Percentiles rank a stretch among this genome's conserved stretches.
phyloP scores from a whole-genome alignment of 83 land plant species.

The Thuja plicata region DNA sequence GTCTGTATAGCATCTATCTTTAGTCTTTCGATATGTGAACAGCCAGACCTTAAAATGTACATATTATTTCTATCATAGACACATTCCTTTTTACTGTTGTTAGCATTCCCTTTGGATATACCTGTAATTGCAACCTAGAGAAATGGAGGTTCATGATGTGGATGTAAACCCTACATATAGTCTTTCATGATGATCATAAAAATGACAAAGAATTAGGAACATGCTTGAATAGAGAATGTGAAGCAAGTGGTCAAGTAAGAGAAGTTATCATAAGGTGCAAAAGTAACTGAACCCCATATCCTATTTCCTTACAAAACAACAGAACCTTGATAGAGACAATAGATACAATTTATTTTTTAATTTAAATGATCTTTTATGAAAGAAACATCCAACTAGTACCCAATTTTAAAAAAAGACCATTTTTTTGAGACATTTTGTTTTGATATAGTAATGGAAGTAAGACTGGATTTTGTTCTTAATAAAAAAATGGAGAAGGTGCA shows the following conservation, averaged over 20 bases:
- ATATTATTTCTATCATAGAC: neutral
- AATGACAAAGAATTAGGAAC: neutral
- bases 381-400: neutral
- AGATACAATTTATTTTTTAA: neutral
- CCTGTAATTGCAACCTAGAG: neutral
- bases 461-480: neutral
- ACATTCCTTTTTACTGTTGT: neutral
- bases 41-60: neutral
- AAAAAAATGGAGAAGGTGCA: neutral
- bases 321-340: neutral
- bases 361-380: neutral
- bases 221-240: neutral
- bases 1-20: neutral
- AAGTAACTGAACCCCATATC: neutral
- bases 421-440: neutral
- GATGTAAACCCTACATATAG: neutral
- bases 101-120: neutral
- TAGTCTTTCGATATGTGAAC: neutral
- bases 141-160: neutral
- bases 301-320: neutral
- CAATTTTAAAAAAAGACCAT: neutral
- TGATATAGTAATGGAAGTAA: neutral
- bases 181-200: neutral
- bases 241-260: neutral
- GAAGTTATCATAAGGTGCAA: neutral